Base-by-base conservation (phyloP, 306 rosid species). In the Alnus rubra region DNA sequence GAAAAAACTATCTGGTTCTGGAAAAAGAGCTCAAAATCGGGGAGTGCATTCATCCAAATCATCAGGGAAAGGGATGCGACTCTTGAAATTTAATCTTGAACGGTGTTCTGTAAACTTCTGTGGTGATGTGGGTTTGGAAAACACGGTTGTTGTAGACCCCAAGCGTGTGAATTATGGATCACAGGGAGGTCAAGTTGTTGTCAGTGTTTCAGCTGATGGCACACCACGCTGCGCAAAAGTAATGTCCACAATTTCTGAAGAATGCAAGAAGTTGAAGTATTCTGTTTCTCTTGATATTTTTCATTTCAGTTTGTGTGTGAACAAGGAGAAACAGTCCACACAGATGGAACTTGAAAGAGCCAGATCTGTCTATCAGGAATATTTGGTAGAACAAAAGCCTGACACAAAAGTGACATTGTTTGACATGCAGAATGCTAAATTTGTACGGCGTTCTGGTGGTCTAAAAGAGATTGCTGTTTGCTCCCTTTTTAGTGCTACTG, bases 401-500 rank as follows among this genome's bases (percentile, higher is more conserved):
- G 91, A 85, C 81, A 76, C 90, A 76, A 90, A 90, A 81, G 85
- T 93, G 87, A 74, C 91, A 13, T 78, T 96, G 83, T 88, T 96
- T 88, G 99, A 96, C 85, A 88, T 96, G 88, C 99, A 90, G 79
- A 96, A 93, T 91, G 93, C 98, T 71, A 96, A 96, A 89, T 88
- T 96, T 84, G 98, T 96, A 73, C 89, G 84, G 76, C 93, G 96
- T 74, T 82, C 98, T 78, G 93, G 98, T 79, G 98, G 97, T 83
- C 90, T 82, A 77, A 96, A 90, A 82, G 98, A 96, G 87, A 84
- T 93, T 79, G 78, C 94, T 82, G 90, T 93, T n/a, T 91, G 98
- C 84, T 93, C 99, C 77, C 98, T 96, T 84, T 96, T 96, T 86
- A 93, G 99, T 84, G 98, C 99, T 71, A 93, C 98, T 62, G 94